phyloP scores from a whole-genome alignment of 148 eudicot genomes.

The Rhododendron williamsianum region DNA sequence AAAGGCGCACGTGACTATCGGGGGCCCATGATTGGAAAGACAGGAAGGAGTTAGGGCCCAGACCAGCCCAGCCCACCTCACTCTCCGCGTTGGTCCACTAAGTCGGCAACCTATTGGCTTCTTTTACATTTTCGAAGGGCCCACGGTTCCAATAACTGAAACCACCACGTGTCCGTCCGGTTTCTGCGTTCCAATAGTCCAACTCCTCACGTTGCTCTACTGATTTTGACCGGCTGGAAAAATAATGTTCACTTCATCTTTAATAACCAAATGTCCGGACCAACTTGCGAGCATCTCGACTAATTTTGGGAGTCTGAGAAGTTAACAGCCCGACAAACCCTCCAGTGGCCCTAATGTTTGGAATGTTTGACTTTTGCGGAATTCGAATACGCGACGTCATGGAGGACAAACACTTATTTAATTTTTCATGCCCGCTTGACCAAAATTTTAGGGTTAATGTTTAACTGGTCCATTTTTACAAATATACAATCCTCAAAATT shows the following conservation, averaged over 20 bases:
- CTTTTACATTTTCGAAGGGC: not conserved
- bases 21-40: not conserved
- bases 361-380: not conserved
- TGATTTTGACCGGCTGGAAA: not conserved
- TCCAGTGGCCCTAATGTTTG: too few relatives aligned
- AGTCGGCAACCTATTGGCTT: not conserved
- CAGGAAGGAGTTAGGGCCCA: slow-evolving; percentile 4
- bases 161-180: not conserved
- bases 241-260: not conserved
- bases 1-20: not conserved
- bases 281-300: too few relatives aligned
- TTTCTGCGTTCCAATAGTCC: not conserved
- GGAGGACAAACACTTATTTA: too few relatives aligned
- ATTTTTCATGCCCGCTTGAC: too few relatives aligned
- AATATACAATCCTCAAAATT: not conserved
- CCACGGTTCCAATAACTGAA: not conserved
- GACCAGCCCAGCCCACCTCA: not conserved
- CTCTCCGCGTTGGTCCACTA: not conserved
- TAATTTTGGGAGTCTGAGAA: too few relatives aligned
- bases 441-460: too few relatives aligned
- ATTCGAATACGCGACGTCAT: not conserved
- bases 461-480: not conserved
- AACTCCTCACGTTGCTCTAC: not conserved
- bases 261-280: too few relatives aligned
- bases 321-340: too few relatives aligned